Evolutionary conservation across 345 rosid species (phyloP).

Genomic region (Eucalyptus cloeziana): DNA sequence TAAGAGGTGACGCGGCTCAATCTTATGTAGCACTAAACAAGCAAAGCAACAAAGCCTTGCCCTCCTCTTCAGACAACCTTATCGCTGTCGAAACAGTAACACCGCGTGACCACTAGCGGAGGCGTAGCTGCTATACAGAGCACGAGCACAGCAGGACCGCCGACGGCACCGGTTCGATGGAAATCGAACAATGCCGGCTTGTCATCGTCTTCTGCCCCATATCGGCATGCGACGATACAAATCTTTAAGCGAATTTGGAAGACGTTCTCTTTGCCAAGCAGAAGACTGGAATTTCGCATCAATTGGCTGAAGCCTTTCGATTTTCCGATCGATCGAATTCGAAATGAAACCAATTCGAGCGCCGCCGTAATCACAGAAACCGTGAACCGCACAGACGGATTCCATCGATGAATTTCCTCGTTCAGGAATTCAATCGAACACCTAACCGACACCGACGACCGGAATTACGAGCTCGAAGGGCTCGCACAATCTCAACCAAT

Average conservation of each 20-base stretch:
- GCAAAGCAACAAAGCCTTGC: not conserved
- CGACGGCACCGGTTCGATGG: not conserved
- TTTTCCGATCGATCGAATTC: not conserved
- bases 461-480: not conserved
- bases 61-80: not conserved
- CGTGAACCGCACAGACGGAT: not conserved
- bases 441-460: not conserved
- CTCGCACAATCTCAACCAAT: not conserved
- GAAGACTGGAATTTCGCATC: not conserved
- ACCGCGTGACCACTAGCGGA: not conserved
- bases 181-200: not conserved
- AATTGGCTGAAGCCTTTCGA: not conserved
- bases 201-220: not conserved
- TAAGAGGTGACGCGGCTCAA: not conserved
- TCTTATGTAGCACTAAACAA: not conserved
- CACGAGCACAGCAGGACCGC: not conserved
- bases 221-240: not conserved
- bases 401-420: not conserved
- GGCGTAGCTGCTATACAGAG: not conserved
- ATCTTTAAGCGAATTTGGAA: not conserved
- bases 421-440: not conserved
- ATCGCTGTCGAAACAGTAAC: not conserved
- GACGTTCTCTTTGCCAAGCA: not conserved
- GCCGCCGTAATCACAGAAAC: not conserved
- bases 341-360: not conserved